Evolutionary conservation across 495 filamentous ascomycete species (phyloP), one percentile per base, ranked within the genome.

Genomic region (Penicillium psychrofluorescens): DNA sequence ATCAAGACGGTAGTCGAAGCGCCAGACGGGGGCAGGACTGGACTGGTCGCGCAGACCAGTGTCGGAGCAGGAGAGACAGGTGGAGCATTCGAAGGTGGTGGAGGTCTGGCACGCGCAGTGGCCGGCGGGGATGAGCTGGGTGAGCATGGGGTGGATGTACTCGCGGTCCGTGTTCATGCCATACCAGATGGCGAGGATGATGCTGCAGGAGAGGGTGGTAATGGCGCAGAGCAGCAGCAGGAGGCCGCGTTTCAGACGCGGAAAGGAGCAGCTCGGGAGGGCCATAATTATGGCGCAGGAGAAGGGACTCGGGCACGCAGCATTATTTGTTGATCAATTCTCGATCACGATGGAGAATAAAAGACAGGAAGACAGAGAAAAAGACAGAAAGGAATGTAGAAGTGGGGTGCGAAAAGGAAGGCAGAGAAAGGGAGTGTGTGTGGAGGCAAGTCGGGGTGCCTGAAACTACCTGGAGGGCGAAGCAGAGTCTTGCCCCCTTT

Each of bases 91-190:
- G 48, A 68, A 70, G 31, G 61, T 66, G 13, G 67, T 64, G 10
- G 62, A 61, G 28, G 66, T 67, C 41, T 66, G 47, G 42, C 67
- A 70, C 35, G 62, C 59, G 44, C 62, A 68, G 47, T 70, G 64
- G 13, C 64, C 64, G 8, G 67, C 64, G 40, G 65, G 67, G 40
- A 70, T 64, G 2, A 68, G 40, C 33, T 68, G 67, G 0, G 61
- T 68, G 29, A 70, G 51, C 31, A 67, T 36, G 1, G 66, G 66
- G 31, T 66, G 59, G 27, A 66, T 58, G 27, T 63, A 63, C 34
- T 62, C 52, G 32, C 64, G 47, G 32, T 70, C 66, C 8, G 64
- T 62, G 48, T 68, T 68, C 52, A 68, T 54, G 48, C 54, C 62
- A 56, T 60, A 66, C 66, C 66, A 70, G 35, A 70, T 54, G 40